phyloP scores from a whole-genome alignment of 768 basidiomycete genomes.

The Pleurotus pulmonarius region DNA sequence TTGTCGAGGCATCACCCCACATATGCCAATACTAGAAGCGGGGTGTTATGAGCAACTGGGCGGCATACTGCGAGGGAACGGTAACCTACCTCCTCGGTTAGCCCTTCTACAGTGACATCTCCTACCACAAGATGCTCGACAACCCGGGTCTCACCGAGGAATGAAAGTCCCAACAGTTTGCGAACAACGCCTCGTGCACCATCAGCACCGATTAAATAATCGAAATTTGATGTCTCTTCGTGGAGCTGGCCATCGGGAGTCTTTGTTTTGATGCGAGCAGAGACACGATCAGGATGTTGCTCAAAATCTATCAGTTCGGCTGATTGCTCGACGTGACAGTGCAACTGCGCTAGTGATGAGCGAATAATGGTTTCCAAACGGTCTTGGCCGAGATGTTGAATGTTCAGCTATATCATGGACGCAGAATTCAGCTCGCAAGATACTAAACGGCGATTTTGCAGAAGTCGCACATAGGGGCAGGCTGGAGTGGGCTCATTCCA shows the following conservation, averaged over 20 bases:
- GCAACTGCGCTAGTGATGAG: conserved; percentile 15
- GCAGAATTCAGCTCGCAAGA: not conserved
- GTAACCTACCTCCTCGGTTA: conserved; percentile 32
- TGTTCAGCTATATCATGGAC: conserved; percentile 21
- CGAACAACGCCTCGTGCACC: conserved; percentile 24
- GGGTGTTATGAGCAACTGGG: not conserved
- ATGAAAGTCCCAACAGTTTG: conserved; percentile 19
- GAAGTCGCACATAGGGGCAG: conserved; percentile 20
- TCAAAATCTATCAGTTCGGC: conserved; percentile 19
- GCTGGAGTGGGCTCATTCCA: conserved; percentile 15
- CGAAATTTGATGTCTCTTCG: conserved; percentile 12
- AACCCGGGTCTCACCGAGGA: conserved; percentile 26
- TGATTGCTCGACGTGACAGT: conserved; percentile 20
- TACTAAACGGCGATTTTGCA: not conserved
- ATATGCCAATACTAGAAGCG: conserved; percentile 5
- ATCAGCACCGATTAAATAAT: conserved; percentile 20
- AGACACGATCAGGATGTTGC: conserved; percentile 19
- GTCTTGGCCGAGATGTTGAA: conserved; percentile 21
- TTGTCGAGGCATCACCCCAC: conserved; percentile 3
- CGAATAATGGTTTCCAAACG: conserved; percentile 22
- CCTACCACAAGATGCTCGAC: conserved; percentile 20
- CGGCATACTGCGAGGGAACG: not conserved
- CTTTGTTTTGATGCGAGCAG: conserved; percentile 13
- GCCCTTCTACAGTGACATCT: conserved; percentile 37
- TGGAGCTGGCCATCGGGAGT: conserved; percentile 4